Conservation (phyloP, 345 rosid species). For the Heritiera fomes region DNA sequence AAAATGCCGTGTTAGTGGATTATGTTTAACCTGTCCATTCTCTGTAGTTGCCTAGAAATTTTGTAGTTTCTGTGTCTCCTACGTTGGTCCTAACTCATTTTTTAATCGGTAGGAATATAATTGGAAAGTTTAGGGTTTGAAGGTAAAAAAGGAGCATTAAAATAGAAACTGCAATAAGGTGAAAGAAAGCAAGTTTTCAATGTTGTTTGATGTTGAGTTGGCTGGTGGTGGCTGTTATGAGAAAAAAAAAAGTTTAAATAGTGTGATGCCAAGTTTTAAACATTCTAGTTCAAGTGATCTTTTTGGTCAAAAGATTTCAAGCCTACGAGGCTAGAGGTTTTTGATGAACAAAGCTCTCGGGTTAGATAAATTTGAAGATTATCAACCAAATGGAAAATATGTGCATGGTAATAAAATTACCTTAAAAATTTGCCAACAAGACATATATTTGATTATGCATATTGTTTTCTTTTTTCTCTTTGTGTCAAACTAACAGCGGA, state of each 20-base stretch:
- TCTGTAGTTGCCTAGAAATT: slow-evolving; percentile 7
- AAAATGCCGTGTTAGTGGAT: background rate
- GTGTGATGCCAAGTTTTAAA: background rate
- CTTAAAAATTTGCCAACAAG: background rate
- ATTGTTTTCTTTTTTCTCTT: background rate
- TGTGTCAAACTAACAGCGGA: background rate
- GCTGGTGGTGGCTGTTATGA: background rate
- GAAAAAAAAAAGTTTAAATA: background rate
- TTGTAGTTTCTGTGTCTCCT: background rate
- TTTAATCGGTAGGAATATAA: background rate
- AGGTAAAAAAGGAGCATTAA: too few relatives aligned
- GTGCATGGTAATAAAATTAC: slow-evolving; percentile 2
- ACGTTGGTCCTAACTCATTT: background rate
- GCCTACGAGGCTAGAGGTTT: background rate
- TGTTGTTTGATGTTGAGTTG: background rate
- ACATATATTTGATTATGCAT: background rate
- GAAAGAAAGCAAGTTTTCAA: background rate
- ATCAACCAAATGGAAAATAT: background rate
- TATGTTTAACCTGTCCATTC: background rate
- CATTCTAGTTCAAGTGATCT: background rate
- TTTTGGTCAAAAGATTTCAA: background rate
- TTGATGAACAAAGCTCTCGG: background rate
- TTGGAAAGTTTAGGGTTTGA: background rate
- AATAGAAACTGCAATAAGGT: background rate
- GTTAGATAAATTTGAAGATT: slow-evolving; percentile 2